A percentile compares a stretch with the other conserved stretches of the same genome.
Evolutionary conservation across 2,329 filamentous ascomycete genomes (phyloP).

Genomic region (Penicillium sp.): DNA sequence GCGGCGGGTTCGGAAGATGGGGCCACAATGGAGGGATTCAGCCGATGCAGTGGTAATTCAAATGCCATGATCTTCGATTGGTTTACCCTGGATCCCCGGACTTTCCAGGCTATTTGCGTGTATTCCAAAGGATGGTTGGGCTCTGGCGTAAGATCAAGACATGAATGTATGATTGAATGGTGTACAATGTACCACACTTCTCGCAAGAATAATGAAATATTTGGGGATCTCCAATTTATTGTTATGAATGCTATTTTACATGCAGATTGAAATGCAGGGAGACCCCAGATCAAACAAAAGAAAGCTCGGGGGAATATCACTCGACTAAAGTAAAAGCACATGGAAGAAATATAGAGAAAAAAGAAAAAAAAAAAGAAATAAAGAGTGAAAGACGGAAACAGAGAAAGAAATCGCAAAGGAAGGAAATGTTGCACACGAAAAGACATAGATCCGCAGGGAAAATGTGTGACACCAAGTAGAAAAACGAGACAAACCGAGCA

Average conservation of each 20-base stretch:
- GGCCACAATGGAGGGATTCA: slow-evolving; percentile 67
- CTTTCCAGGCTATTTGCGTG: neutral
- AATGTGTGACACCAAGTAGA: neutral
- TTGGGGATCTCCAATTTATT: slow-evolving; percentile 8
- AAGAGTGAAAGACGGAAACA: neutral
- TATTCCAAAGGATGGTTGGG: neutral
- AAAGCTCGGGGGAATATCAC: neutral
- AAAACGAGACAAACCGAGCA: neutral
- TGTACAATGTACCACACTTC: neutral
- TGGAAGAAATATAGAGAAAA: neutral
- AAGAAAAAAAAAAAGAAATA: neutral
- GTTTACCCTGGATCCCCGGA: too few species aligned
- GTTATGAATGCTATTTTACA: slow-evolving; percentile 21
- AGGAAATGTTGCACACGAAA: neutral
- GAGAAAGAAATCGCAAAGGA: neutral
- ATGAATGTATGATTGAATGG: neutral
- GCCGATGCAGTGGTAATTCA: slow-evolving; percentile 57
- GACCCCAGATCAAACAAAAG: neutral
- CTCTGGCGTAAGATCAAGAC: neutral
- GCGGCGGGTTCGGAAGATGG: slow-evolving; percentile 59
- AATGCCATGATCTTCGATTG: slow-evolving; percentile 39
- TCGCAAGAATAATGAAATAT: neutral
- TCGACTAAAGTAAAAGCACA: neutral
- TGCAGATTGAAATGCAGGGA: slow-evolving; percentile 7
- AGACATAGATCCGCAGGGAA: neutral